Evolutionary conservation across 352 stramenopile species (phyloP).

Genomic region (Pythium grandisporangium): DNA sequence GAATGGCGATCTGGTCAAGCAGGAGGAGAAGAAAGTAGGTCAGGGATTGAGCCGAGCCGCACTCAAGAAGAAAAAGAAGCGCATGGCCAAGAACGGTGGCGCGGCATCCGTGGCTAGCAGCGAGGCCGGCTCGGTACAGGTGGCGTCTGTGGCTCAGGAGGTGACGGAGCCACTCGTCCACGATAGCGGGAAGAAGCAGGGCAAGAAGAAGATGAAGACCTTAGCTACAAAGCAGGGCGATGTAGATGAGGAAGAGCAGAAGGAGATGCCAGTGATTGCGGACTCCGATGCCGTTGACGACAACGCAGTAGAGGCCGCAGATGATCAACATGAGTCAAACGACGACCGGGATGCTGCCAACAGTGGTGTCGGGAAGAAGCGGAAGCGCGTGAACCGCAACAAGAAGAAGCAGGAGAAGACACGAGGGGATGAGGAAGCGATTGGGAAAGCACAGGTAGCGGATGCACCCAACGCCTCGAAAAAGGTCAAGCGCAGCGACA

Average conservation of each 20-base stretch:
- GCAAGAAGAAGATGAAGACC: slow-evolving; percentile 12
- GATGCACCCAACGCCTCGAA: slow-evolving; percentile 7
- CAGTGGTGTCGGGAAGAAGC: slow-evolving; percentile 11
- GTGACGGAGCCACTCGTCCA: slow-evolving; percentile 13
- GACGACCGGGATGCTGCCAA: neutral
- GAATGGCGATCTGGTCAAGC: slow-evolving; percentile 29
- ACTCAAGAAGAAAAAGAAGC: slow-evolving; percentile 71
- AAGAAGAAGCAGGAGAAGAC: slow-evolving; percentile 19
- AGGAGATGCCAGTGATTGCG: no score
- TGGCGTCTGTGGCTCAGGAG: neutral
- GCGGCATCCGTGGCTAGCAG: slow-evolving; percentile 9
- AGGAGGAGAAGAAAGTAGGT: slow-evolving; percentile 28
- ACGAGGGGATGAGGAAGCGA: slow-evolving; percentile 5
- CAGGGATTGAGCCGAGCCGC: slow-evolving; percentile 54
- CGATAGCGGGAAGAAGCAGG: slow-evolving; percentile 6
- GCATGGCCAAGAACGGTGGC: slow-evolving; percentile 56
- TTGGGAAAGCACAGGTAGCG: slow-evolving; percentile 9
- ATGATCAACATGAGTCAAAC: neutral
- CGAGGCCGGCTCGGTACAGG: slow-evolving; percentile 7
- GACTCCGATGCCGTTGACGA: no score
- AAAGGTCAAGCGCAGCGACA: slow-evolving; percentile 20
- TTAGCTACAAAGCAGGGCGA: neutral
- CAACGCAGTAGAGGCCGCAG: slow-evolving; percentile 1
- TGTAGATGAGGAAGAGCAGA: neutral
- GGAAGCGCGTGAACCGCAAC: slow-evolving; percentile 17